Percentiles rank a stretch among this genome's conserved stretches.
Conservation (phyloP, 768 basidiomycete species). For the Phaeolepiota aurea region DNA sequence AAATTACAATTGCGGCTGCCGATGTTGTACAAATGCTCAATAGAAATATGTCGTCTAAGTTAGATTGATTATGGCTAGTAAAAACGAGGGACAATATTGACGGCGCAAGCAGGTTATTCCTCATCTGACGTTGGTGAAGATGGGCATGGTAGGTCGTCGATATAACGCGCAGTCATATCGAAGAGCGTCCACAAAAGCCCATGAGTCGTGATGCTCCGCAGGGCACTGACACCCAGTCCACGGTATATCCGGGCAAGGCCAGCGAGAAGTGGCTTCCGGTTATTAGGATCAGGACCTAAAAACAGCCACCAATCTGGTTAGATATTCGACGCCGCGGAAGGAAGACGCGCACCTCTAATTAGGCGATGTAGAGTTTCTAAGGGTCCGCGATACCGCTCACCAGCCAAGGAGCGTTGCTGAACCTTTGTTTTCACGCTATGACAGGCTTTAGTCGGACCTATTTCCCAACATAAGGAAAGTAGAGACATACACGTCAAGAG, state of each 20-base stretch:
- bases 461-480: constrained; percentile 1
- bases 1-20: constrained; percentile 1
- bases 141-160: constrained; percentile 42
- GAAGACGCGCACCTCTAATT: constrained; percentile 53
- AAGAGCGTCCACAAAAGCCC: constrained; percentile 93
- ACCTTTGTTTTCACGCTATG: constrained; percentile 86
- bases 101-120: neutral
- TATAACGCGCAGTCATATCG: constrained; percentile 69
- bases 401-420: constrained; percentile 87
- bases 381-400: constrained; percentile 62
- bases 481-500: constrained; percentile 74
- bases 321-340: neutral
- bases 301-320: constrained; percentile 2
- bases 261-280: constrained; percentile 66
- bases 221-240: constrained; percentile 88
- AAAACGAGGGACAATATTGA: too few species aligned
- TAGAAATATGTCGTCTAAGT: constrained; percentile 8
- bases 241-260: constrained; percentile 86
- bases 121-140: constrained; percentile 15
- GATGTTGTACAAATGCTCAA: constrained; percentile 8
- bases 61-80: constrained; percentile 5
- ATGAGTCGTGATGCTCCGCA: constrained; percentile 88
- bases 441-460: neutral
- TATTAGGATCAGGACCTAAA: constrained; percentile 68
- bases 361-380: constrained; percentile 71